These are phyloP conservation scores for Metschnikowia aberdeeniae DNA, from an alignment of 805 yeast genomes.

Conservation along the genomic window DNA sequence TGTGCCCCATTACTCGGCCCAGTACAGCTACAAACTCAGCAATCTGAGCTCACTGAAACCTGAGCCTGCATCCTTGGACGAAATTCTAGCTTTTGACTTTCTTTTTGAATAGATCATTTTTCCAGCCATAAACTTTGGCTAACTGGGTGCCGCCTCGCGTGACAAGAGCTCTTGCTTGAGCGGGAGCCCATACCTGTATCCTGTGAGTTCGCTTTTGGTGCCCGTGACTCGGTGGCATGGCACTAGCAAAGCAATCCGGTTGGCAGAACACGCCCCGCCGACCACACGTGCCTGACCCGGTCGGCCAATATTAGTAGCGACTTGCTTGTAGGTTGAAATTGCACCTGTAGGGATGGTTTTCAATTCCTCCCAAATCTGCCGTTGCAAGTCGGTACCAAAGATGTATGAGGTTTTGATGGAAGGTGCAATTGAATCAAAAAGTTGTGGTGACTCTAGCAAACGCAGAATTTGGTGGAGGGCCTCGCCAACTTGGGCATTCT, in stretches of 20 bases:
- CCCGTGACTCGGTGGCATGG: conserved; percentile 44
- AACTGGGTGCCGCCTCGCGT: conserved; percentile 4
- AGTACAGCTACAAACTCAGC: not conserved
- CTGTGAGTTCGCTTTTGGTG: conserved; percentile 27
- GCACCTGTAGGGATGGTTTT: conserved; percentile 23
- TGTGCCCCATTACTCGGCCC: not conserved
- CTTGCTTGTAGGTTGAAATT: conserved; percentile 27
- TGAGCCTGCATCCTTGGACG: conserved; percentile 5
- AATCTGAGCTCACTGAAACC: not conserved
- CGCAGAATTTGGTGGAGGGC: not conserved
- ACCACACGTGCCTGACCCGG: conserved; percentile 34
- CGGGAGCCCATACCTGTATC: conserved; percentile 36
- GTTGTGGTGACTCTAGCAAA: conserved; percentile 9
- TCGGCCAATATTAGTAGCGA: conserved; percentile 29
- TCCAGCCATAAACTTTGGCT: not conserved
- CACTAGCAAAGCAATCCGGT: conserved; percentile 34
- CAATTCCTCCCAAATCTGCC: conserved; percentile 35
- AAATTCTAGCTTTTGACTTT: conserved; percentile 10
- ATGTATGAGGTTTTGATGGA: conserved; percentile 18
- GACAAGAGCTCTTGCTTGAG: conserved; percentile 22
- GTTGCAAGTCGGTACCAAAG: conserved; percentile 39
- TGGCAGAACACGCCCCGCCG: conserved; percentile 39
- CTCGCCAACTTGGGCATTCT: not conserved
- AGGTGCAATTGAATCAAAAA: conserved; percentile 14
- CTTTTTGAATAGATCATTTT: conserved; percentile 8